These are phyloP conservation scores for Litsea cubeba DNA, from an alignment of 164 flowering plant genomes.

Conservation along the genomic window DNA sequence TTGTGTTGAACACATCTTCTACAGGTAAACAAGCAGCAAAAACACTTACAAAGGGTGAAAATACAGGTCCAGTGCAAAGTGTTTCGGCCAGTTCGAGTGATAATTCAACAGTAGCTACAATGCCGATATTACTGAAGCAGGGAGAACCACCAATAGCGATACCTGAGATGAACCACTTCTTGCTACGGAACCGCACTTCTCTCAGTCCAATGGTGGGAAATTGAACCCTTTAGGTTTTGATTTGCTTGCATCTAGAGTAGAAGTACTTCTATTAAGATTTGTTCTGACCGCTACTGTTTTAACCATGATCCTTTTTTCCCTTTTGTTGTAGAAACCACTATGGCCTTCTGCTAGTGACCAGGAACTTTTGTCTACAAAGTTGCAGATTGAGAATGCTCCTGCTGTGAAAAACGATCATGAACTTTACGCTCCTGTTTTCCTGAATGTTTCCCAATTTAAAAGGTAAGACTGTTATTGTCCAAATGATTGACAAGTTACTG, in stretches of 20 bases:
- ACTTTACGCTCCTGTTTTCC: slow-evolving; percentile 16
- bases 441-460: slow-evolving; percentile 16
- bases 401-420: slow-evolving; percentile 5
- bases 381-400: slow-evolving; percentile 17
- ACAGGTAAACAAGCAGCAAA: background rate
- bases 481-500: background rate
- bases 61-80: slow-evolving; percentile 1
- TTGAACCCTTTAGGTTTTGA: background rate
- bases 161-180: slow-evolving; percentile 5
- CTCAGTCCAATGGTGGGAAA: slow-evolving; percentile 3
- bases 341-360: slow-evolving; percentile 11
- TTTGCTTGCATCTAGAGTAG: background rate
- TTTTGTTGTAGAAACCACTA: slow-evolving; percentile 9
- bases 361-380: slow-evolving; percentile 16
- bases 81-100: background rate
- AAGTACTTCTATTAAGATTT: background rate
- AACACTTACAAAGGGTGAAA: slow-evolving; percentile 4
- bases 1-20: slow-evolving; percentile 4
- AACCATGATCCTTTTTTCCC: background rate
- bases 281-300: background rate
- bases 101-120: slow-evolving; percentile 2
- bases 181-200: slow-evolving; percentile 4
- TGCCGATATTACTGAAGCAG: slow-evolving; percentile 7
- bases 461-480: slow-evolving; percentile 3
- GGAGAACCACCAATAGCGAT: slow-evolving; percentile 4